Conservation (phyloP, 2,329 filamentous ascomycete species). For the Aspergillus sp. region DNA sequence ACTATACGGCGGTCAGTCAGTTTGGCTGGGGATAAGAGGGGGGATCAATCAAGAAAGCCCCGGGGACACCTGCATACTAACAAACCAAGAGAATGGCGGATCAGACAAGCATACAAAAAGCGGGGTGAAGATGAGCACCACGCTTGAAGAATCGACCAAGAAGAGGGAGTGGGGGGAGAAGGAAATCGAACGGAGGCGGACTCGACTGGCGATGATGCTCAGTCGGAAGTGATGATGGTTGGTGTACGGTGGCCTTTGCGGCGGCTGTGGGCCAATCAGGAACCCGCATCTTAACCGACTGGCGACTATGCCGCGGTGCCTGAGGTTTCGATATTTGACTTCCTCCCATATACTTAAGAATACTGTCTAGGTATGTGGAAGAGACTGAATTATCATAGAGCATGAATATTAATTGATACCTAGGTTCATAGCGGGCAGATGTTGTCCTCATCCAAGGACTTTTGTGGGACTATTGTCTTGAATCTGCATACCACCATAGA, state of each 20-base stretch:
- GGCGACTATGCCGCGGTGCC: too few species aligned
- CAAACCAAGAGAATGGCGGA: slow-evolving; percentile 5
- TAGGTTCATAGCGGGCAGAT: too few species aligned
- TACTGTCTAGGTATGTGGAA: too few species aligned
- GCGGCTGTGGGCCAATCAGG: slow-evolving; percentile 33
- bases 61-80: slow-evolving; percentile 18
- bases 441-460: too few species aligned
- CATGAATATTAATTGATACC: too few species aligned
- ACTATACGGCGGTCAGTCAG: slow-evolving; percentile 23
- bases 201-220: slow-evolving; percentile 5
- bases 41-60: slow-evolving; percentile 4
- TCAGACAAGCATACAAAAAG: not conserved
- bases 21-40: slow-evolving; percentile 8
- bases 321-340: slow-evolving; percentile 1
- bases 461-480: not conserved
- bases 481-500: too few species aligned
- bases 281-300: slow-evolving; percentile 21
- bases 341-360: too few species aligned
- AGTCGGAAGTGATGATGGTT: slow-evolving; percentile 12
- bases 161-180: slow-evolving; percentile 10
- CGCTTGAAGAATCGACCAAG: slow-evolving; percentile 1
- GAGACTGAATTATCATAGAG: too few species aligned
- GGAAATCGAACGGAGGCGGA: slow-evolving; percentile 11
- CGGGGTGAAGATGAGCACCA: slow-evolving; percentile 1
- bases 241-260: slow-evolving; percentile 41